Evolutionary conservation across 306 rosid species (phyloP), one percentile per base, ranked within the genome.

Genomic region (Dalbergia cochinchinensis): DNA sequence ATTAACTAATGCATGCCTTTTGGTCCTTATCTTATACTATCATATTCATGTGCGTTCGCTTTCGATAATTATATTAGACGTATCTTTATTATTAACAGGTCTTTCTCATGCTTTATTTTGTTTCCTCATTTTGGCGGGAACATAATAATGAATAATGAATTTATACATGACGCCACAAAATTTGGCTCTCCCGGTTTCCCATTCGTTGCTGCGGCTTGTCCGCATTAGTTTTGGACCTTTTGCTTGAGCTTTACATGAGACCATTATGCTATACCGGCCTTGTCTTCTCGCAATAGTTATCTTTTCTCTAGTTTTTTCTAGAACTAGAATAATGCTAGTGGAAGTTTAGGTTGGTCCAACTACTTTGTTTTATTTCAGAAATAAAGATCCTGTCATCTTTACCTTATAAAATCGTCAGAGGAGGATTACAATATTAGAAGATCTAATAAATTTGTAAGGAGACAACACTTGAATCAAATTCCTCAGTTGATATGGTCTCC

Each of bases 121-220:
- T 65, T 71, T 69, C 20, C 14, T 39, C 6, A 26, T 80, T 84
- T 84, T 59, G 77, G 88, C 80, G 83, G 77, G 83, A 65, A 71
- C 66, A 45, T 15, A 4, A 26, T 26, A 26, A 26, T 26, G 31
- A 26, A 26, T 26, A 26, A 31, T 16, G 65, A 8, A 68, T 73
- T 70, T 74, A 37, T 35, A 59, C 42, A 26, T 45, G 58, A 58
- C 83, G 77, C 87, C 80, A 80, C 8, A 51, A 15, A 20, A 19
- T n/a, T 0, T 26, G 69, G 37, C 31, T 41, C 16, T 42, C n/a
- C 5, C 8, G 1, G 14, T 35, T 62, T 5, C 50, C 31, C 50
- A 12, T 33, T 22, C 8, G 19, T 51, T 7, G 64, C 8, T 4
- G 48, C 63, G 51, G 31, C 37, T 26, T 10, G 58, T 66, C 67